A percentile compares a stretch with the other conserved stretches of the same genome.
phyloP scores from a whole-genome alignment of 106 monocot species.

The Dioscorea zingiberensis region DNA sequence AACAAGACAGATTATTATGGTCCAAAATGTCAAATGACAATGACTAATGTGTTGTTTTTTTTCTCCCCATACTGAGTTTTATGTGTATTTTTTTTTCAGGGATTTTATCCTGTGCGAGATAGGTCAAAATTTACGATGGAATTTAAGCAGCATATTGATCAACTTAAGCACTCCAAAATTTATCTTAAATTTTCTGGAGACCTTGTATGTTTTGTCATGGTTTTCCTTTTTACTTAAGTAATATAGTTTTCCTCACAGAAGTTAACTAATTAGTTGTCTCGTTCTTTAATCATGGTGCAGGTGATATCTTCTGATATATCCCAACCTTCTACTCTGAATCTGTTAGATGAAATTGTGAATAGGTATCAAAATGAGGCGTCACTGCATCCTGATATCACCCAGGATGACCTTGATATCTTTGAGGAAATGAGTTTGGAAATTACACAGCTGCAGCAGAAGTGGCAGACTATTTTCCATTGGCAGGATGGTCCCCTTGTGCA shows the following conservation, averaged over 20 bases:
- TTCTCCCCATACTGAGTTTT: too few species aligned
- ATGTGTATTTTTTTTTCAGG: constrained; percentile 26
- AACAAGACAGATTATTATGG: too few species aligned
- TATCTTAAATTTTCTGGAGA: constrained; percentile 28
- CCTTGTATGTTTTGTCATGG: constrained; percentile 28
- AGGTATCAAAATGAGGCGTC: constrained; percentile 9
- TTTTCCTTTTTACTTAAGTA: neutral
- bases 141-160: constrained; percentile 43
- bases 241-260: neutral
- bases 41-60: too few species aligned
- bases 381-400: constrained; percentile 20
- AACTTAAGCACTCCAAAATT: constrained; percentile 32
- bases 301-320: constrained; percentile 61
- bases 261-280: neutral
- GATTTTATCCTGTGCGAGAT: constrained; percentile 81
- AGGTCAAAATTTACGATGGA: constrained; percentile 49
- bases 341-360: constrained; percentile 29
- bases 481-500: constrained; percentile 95
- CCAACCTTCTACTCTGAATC: constrained; percentile 40
- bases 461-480: constrained; percentile 84
- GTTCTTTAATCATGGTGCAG: constrained; percentile 15
- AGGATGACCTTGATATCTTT: constrained; percentile 39
- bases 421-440: constrained; percentile 38
- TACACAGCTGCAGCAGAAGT: constrained; percentile 40
- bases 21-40: too few species aligned